Conservation (phyloP, 129 eudicot species). For the Flaveria trinervia region DNA sequence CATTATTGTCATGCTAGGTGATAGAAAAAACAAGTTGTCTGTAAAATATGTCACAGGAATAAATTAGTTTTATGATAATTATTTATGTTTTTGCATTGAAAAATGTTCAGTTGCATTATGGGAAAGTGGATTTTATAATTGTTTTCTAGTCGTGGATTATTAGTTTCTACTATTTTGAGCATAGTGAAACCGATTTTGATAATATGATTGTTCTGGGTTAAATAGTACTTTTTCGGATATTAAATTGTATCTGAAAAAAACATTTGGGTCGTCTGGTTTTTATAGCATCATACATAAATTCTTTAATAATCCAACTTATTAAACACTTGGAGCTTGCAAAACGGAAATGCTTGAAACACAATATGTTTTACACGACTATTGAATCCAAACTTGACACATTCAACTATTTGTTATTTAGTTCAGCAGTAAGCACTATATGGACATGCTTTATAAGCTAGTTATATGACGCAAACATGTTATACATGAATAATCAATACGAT, state of each 20-base stretch:
- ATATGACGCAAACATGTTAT: background rate
- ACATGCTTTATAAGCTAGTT: background rate
- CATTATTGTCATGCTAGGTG: conserved; percentile 6
- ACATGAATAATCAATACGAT: background rate
- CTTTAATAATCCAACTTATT: too few species aligned
- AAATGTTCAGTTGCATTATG: background rate
- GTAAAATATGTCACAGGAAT: background rate
- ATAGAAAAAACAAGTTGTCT: background rate
- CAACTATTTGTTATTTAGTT: too few species aligned
- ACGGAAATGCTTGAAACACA: too few species aligned
- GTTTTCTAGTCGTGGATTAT: background rate
- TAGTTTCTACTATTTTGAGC: background rate
- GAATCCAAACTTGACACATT: background rate
- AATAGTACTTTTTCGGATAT: background rate
- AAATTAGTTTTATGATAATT: background rate
- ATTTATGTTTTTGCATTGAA: conserved; percentile 17
- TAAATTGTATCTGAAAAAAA: background rate
- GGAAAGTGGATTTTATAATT: background rate
- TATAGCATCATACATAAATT: background rate
- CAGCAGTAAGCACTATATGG: too few species aligned
- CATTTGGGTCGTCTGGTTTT: background rate
- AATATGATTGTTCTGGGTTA: background rate
- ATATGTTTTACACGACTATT: background rate
- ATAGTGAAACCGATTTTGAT: background rate
- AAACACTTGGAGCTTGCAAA: too few species aligned